Percentiles rank a stretch among this genome's conserved stretches.
phyloP scores from a whole-genome alignment of 306 rosid species.

The Biancaea sappan region DNA sequence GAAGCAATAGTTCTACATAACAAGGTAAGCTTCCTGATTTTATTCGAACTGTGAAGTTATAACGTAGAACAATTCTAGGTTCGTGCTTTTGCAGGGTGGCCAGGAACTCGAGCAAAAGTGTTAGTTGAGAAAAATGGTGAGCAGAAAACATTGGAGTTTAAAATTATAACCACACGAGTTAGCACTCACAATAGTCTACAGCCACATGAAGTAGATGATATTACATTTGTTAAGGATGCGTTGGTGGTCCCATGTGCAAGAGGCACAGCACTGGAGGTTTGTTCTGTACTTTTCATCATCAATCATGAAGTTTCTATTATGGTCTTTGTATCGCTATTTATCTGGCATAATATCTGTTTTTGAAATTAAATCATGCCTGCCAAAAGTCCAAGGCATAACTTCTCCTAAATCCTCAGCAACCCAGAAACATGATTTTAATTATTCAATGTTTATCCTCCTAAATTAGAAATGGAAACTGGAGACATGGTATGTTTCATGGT shows the following conservation, averaged over 20 bases:
- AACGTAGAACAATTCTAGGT: conserved; percentile 68
- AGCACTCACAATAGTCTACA: conserved; percentile 37
- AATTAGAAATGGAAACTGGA: conserved; percentile 2
- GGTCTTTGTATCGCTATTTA: not conserved
- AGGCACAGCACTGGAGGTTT: conserved; percentile 76
- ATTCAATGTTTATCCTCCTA: not conserved
- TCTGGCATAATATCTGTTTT: not conserved
- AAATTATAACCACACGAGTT: conserved; percentile 79
- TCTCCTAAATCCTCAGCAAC: conserved; percentile 5
- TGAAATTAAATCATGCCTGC: conserved; percentile 20
- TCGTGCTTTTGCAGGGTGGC: conserved; percentile 99
- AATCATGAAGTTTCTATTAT: conserved; percentile 24
- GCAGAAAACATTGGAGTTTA: conserved; percentile 59
- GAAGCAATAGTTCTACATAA: conserved; percentile 78
- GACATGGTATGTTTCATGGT: conserved; percentile 6
- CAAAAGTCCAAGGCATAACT: not conserved
- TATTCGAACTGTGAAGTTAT: conserved; percentile 42
- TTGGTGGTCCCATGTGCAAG: conserved; percentile 74
- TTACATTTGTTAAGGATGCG: conserved; percentile 56
- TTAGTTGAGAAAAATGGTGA: conserved; percentile 55
- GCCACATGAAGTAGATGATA: conserved; percentile 51
- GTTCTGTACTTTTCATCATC: conserved; percentile 26
- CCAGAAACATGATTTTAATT: not conserved
- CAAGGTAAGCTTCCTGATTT: conserved; percentile 58
- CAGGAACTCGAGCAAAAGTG: conserved; percentile 85